A percentile compares a stretch with the other conserved stretches of the same genome.
Conservation (phyloP, 306 rosid genomes). For the Castanospermum australe region DNA sequence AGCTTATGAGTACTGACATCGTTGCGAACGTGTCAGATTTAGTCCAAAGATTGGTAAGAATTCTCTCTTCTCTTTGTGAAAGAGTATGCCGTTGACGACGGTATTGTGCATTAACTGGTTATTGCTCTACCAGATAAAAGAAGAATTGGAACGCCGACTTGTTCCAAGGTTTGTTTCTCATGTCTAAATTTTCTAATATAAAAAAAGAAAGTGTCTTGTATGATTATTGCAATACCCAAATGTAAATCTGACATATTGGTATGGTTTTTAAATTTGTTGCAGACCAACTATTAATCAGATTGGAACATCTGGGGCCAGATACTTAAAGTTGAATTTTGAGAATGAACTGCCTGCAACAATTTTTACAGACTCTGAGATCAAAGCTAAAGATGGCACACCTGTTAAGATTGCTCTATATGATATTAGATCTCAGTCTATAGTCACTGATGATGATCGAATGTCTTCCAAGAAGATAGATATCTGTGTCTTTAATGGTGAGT, state of each 20-base stretch:
- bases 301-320: conserved; percentile 10
- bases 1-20: not conserved
- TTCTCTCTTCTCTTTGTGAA: not conserved
- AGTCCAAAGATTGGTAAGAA: conserved; percentile 25
- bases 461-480: conserved; percentile 30
- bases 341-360: not conserved
- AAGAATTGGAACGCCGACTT: not conserved
- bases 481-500: conserved; percentile 31
- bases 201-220: no score
- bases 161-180: conserved; percentile 27
- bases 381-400: not conserved
- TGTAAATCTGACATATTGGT: no score
- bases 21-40: not conserved
- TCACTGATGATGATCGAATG: conserved; percentile 18
- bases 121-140: conserved; percentile 27
- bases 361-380: conserved; percentile 8
- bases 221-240: no score
- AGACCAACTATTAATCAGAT: conserved; percentile 10
- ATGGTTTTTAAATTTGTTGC: not conserved
- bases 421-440: not conserved
- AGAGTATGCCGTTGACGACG: not conserved
- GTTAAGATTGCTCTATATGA: conserved; percentile 23
- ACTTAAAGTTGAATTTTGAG: conserved; percentile 30
- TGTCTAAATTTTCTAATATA: not conserved
- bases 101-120: no score